These are phyloP conservation scores for Rutstroemia sp. DNA, from an alignment of 2,329 filamentous ascomycete genomes.

Conservation along the genomic window DNA sequence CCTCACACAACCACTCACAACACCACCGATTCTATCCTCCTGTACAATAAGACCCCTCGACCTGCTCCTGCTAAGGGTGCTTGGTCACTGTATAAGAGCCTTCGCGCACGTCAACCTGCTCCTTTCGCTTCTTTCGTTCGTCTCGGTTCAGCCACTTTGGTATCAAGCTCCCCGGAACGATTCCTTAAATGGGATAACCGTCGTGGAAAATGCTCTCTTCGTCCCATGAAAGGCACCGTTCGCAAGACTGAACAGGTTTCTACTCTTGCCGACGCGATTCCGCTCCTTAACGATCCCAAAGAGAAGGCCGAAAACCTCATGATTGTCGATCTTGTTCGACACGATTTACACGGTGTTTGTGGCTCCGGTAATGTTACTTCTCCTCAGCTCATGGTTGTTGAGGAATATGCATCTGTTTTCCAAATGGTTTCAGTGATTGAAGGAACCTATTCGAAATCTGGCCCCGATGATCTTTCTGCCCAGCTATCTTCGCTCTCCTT, in stretches of 20 bases:
- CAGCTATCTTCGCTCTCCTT: conserved; percentile 1
- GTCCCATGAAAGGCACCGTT: conserved; percentile 97
- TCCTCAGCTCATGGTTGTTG: conserved; percentile 72
- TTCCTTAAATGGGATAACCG: conserved; percentile 61
- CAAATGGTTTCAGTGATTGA: conserved; percentile 87
- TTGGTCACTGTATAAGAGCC: conserved; percentile 28
- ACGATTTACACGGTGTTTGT: conserved; percentile 82
- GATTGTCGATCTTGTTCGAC: conserved; percentile 95
- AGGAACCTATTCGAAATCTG: conserved; percentile 46
- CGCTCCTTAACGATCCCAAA: conserved; percentile 71
- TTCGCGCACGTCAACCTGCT: conserved; percentile 27
- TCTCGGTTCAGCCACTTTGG: conserved; percentile 60
- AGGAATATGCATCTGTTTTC: conserved; percentile 86
- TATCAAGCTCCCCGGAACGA: conserved; percentile 82
- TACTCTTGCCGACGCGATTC: conserved; percentile 64
- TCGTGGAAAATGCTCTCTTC: conserved; percentile 64
- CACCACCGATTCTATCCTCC: conserved; percentile 3
- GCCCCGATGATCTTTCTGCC: conserved; percentile 2
- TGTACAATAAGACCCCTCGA: conserved; percentile 11
- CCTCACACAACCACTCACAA: conserved; percentile 1
- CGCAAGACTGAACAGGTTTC: conserved; percentile 59
- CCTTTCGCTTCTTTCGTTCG: conserved; percentile 69
- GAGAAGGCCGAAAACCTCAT: conserved; percentile 95
- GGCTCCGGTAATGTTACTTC: conserved; percentile 68
- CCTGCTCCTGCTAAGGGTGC: conserved; percentile 10